These are phyloP conservation scores for Alternaria panax DNA, from an alignment of 2,329 filamentous ascomycete species.

Conservation along the genomic window DNA sequence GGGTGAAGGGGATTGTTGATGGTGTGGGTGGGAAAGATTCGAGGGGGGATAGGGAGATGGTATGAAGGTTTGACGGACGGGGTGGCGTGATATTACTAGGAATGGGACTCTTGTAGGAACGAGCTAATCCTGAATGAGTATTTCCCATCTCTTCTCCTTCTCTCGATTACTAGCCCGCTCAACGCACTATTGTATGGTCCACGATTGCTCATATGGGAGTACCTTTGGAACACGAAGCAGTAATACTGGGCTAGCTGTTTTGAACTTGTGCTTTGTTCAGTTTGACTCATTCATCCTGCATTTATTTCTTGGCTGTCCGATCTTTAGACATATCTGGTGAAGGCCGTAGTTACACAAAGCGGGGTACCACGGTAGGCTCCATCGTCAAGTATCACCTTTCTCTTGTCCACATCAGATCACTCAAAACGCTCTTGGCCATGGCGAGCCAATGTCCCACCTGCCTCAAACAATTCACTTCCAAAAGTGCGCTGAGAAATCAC, in stretches of 20 bases:
- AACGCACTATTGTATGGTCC: no score
- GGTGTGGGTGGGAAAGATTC: background rate
- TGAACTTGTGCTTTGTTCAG: no score
- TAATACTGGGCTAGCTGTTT: no score
- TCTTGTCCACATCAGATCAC: no score
- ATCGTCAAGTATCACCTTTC: background rate
- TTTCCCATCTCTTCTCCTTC: background rate
- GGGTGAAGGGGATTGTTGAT: slow-evolving; percentile 12
- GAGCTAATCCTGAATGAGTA: background rate
- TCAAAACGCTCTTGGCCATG: background rate
- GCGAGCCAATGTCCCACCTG: background rate
- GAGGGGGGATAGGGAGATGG: background rate
- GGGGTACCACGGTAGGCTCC: background rate
- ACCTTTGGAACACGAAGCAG: no score
- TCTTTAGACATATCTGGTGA: background rate
- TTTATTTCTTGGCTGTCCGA: background rate
- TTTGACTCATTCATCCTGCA: no score
- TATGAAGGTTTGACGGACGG: fast-evolving
- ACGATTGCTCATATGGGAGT: no score
- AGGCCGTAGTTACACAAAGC: background rate
- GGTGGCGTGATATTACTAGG: background rate
- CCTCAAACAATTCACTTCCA: background rate
- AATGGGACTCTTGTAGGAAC: background rate
- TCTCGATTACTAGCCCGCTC: background rate
- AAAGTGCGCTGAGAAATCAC: background rate